Evolutionary conservation across 495 filamentous ascomycete species (phyloP).

Genomic region (Melanomma pulvis-pyrius): DNA sequence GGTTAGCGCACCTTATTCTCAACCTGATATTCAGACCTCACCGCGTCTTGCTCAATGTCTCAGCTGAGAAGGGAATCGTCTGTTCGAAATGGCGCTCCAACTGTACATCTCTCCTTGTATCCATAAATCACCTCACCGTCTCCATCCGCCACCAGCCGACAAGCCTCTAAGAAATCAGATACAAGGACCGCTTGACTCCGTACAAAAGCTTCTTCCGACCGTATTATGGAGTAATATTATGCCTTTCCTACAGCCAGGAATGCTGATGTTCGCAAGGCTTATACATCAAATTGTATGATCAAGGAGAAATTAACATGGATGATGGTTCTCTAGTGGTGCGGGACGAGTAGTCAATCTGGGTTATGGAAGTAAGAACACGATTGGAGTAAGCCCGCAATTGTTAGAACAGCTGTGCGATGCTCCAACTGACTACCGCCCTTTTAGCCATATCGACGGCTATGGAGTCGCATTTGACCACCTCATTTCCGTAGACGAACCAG

Average conservation of each 20-base stretch:
- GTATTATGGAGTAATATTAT: neutral
- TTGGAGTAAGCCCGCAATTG: neutral
- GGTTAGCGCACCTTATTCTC: too few species aligned
- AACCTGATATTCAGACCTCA: too few species aligned
- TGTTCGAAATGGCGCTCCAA: neutral
- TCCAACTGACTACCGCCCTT: neutral
- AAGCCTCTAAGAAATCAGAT: neutral
- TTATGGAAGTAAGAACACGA: neutral
- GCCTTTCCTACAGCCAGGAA: neutral
- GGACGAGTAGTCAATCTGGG: neutral
- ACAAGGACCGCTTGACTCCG: neutral
- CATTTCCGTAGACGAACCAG: slow-evolving; percentile 39
- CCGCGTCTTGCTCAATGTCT: neutral
- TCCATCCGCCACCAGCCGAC: neutral
- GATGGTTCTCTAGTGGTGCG: neutral
- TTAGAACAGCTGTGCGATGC: neutral
- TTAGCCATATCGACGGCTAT: slow-evolving; percentile 46
- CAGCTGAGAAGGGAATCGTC: neutral
- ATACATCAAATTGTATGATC: neutral
- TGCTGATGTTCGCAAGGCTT: neutral
- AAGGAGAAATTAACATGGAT: neutral
- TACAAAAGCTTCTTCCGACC: neutral
- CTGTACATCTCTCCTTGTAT: neutral
- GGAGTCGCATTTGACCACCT: slow-evolving; percentile 50
- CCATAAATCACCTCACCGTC: neutral